Conservation (phyloP, 495 filamentous ascomycete genomes). For the Tuber umbilicatum region DNA sequence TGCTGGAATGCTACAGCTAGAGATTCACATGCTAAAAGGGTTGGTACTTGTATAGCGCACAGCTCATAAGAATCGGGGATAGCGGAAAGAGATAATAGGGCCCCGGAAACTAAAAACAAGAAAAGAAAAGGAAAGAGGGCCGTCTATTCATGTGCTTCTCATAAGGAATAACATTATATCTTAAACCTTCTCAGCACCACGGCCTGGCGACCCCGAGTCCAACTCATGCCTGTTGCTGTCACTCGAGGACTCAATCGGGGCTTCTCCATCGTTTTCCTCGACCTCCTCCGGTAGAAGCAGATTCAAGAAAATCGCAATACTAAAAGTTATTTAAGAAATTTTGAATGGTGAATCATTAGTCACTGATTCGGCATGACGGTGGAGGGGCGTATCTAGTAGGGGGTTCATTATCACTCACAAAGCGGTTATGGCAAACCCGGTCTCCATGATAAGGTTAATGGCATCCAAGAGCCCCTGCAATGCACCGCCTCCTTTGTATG, state of each 20-base stretch:
- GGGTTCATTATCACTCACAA: constrained; percentile 19
- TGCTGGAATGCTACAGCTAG: not conserved
- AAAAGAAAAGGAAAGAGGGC: not conserved
- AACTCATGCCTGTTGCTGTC: not conserved
- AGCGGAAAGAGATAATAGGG: not conserved
- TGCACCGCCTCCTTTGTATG: constrained; percentile 52
- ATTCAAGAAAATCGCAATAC: constrained; percentile 67
- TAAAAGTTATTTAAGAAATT: constrained; percentile 8
- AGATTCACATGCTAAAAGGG: not conserved
- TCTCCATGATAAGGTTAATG: constrained; percentile 72
- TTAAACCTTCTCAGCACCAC: not conserved
- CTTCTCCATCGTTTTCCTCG: constrained; percentile 44
- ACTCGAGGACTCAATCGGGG: not conserved
- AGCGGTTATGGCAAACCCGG: constrained; percentile 67
- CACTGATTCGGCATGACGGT: not conserved
- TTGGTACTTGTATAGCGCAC: not conserved
- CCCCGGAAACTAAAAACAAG: not conserved
- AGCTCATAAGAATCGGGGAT: not conserved
- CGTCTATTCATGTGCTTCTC: not conserved
- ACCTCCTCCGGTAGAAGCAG: constrained; percentile 65
- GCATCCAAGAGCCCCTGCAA: constrained; percentile 77
- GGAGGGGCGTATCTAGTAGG: constrained; percentile 6
- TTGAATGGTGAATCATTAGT: constrained; percentile 10
- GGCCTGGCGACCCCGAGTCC: not conserved
- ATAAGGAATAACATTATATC: not conserved